These are phyloP conservation scores for Termitomyces titanicus DNA, from an alignment of 768 basidiomycete species.

Conservation along the genomic window DNA sequence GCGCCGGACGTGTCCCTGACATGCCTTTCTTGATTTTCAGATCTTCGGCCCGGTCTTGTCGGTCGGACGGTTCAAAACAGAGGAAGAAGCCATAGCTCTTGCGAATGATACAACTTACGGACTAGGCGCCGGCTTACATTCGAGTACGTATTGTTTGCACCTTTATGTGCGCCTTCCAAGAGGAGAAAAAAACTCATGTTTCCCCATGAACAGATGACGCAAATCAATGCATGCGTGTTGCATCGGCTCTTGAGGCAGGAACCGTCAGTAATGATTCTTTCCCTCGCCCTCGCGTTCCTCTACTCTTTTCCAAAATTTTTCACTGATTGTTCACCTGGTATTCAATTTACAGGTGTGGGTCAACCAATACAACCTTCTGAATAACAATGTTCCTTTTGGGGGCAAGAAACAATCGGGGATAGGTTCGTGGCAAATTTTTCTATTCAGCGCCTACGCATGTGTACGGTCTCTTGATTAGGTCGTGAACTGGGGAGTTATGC, in stretches of 20 bases:
- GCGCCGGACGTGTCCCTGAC: not conserved
- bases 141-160: slow-evolving; percentile 46
- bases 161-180: not conserved
- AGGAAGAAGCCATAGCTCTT: slow-evolving; percentile 78
- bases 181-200: slow-evolving; percentile 5
- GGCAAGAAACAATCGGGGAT: slow-evolving; percentile 93
- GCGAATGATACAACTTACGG: slow-evolving; percentile 92
- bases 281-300: not conserved
- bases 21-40: slow-evolving; percentile 30
- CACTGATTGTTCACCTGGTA: too few relatives aligned
- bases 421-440: slow-evolving; percentile 40
- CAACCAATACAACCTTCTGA: slow-evolving; percentile 82
- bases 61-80: slow-evolving; percentile 79
- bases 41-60: slow-evolving; percentile 95
- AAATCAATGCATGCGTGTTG: slow-evolving; percentile 85
- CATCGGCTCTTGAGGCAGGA: slow-evolving; percentile 83
- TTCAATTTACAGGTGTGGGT: slow-evolving; percentile 68
- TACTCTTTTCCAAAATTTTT: not conserved
- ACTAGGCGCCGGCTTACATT: slow-evolving; percentile 88
- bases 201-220: slow-evolving; percentile 54
- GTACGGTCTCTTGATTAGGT: slow-evolving; percentile 38
- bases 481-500: slow-evolving; percentile 87
- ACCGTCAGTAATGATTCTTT: slow-evolving; percentile 51
- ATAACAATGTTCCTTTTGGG: slow-evolving; percentile 92
- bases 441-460: not conserved